phyloP scores from a whole-genome alignment of 495 filamentous ascomycete genomes.

The Penicillium angulare region DNA sequence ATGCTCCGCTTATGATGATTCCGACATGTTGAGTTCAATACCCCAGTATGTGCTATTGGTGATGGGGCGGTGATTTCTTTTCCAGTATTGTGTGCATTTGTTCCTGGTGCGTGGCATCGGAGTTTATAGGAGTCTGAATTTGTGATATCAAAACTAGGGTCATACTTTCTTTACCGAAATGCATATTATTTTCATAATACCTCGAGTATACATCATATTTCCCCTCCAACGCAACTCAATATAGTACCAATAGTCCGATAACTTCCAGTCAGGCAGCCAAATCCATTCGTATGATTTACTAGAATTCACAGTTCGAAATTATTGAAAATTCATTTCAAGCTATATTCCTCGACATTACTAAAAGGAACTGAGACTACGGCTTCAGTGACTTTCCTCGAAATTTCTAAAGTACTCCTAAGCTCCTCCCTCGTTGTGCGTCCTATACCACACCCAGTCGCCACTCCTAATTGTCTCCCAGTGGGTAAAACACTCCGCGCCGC shows the following conservation, averaged over 20 bases:
- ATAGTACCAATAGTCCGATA: too few species aligned
- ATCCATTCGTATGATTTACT: too few species aligned
- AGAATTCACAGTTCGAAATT: too few species aligned
- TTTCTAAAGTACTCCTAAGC: slow-evolving; percentile 27
- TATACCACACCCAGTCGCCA: slow-evolving; percentile 45
- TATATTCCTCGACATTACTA: too few species aligned
- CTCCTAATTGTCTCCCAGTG: slow-evolving; percentile 24
- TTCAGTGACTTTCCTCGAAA: too few species aligned
- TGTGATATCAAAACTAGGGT: slow-evolving; percentile 13
- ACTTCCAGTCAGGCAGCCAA: too few species aligned
- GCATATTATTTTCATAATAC: too few species aligned
- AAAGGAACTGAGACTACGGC: too few species aligned
- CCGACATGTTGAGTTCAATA: slow-evolving; percentile 24
- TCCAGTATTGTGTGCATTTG: slow-evolving; percentile 18
- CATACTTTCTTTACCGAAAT: slow-evolving; percentile 9
- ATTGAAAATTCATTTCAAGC: too few species aligned
- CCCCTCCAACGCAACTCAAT: too few species aligned
- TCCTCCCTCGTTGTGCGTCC: slow-evolving; percentile 39
- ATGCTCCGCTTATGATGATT: slow-evolving; percentile 6
- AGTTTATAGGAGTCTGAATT: slow-evolving; percentile 23
- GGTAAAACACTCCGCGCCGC: slow-evolving; percentile 24
- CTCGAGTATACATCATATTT: too few species aligned
- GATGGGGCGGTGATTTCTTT: slow-evolving; percentile 13
- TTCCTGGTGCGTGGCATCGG: slow-evolving; percentile 15
- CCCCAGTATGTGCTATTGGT: slow-evolving; percentile 24